Conservation (phyloP, 2,329 filamentous ascomycete species). For the Ascochyta viciae-villosae region DNA sequence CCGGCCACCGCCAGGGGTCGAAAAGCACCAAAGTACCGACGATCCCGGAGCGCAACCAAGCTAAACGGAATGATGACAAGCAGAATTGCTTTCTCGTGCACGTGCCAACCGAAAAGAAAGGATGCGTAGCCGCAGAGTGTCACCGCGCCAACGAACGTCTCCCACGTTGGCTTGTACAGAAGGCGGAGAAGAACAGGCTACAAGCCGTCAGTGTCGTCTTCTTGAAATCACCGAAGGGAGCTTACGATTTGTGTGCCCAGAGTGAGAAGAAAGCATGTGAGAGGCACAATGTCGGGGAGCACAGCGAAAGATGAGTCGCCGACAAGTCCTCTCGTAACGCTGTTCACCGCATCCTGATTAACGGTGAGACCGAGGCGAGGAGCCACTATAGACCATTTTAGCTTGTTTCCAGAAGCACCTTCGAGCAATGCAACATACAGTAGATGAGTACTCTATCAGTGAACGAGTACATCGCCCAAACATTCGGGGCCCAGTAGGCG, state of each 20-base stretch:
- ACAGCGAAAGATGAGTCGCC: slow-evolving; percentile 95
- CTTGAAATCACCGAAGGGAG: slow-evolving; percentile 12
- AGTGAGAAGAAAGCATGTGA: slow-evolving; percentile 81
- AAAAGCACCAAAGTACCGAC: slow-evolving; percentile 90
- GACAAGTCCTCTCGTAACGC: slow-evolving; percentile 90
- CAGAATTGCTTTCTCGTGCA: slow-evolving; percentile 96
- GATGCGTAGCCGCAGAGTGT: slow-evolving; percentile 95
- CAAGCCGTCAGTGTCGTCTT: slow-evolving; percentile 13
- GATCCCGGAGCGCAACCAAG: slow-evolving; percentile 86
- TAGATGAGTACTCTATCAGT: slow-evolving; percentile 82
- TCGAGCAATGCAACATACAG: slow-evolving; percentile 60
- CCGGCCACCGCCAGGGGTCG: slow-evolving; percentile 89
- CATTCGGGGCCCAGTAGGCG: slow-evolving; percentile 97
- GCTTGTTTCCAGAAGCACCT: not conserved
- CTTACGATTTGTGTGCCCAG: slow-evolving; percentile 76
- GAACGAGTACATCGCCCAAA: slow-evolving; percentile 98
- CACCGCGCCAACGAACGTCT: slow-evolving; percentile 85
- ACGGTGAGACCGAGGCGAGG: slow-evolving; percentile 79
- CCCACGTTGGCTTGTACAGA: slow-evolving; percentile 81
- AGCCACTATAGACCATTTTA: slow-evolving; percentile 66
- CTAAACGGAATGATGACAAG: slow-evolving; percentile 95
- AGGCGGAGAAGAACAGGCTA: slow-evolving; percentile 73
- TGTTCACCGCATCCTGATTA: slow-evolving; percentile 77
- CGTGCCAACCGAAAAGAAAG: slow-evolving; percentile 98
- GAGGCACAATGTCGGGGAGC: slow-evolving; percentile 82